Percentiles rank a stretch among this genome's conserved stretches.
Evolutionary conservation across 768 basidiomycete genomes (phyloP).

Genomic region (Scleroderma bovista): DNA sequence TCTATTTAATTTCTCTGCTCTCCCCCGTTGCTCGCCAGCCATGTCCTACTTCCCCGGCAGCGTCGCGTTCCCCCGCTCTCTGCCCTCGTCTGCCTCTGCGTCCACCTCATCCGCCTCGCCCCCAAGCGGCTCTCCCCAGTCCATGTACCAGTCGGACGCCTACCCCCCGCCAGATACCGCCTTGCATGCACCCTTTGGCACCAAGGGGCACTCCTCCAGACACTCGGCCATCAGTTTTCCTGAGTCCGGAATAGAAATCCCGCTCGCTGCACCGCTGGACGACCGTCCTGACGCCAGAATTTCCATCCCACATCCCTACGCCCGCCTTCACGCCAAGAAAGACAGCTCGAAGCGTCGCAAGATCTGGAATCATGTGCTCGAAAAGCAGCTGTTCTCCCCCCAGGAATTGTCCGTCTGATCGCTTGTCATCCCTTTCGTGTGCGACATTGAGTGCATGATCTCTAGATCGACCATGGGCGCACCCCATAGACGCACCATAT

Average conservation of each 20-base stretch:
- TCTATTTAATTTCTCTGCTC: background rate
- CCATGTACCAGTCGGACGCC: conserved; percentile 7
- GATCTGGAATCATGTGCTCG: conserved; percentile 75
- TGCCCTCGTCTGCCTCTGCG: conserved; percentile 7
- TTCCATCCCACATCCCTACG: conserved; percentile 58
- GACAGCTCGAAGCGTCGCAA: conserved; percentile 61
- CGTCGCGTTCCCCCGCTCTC: too few relatives aligned
- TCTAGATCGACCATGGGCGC: conserved; percentile 59
- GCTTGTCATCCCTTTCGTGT: background rate
- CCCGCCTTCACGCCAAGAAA: conserved; percentile 61
- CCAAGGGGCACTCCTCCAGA: background rate
- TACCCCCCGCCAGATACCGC: conserved; percentile 3
- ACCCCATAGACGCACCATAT: conserved; percentile 63
- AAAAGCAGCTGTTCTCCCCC: conserved; percentile 63
- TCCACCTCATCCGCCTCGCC: conserved; percentile 3
- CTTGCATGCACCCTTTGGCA: background rate
- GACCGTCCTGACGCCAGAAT: conserved; percentile 17
- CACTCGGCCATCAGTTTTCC: background rate
- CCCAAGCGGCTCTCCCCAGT: background rate
- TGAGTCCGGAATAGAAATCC: background rate
- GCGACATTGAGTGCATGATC: background rate
- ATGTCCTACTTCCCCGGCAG: too few relatives aligned
- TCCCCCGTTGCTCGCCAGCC: conserved; percentile 4
- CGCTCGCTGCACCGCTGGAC: conserved; percentile 4
- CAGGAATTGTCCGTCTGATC: conserved; percentile 52